A percentile compares a stretch with the other conserved stretches of the same genome.
These are phyloP conservation scores for Pythium scleroteichum DNA, from an alignment of 352 stramenopile genomes.

Conservation along the genomic window DNA sequence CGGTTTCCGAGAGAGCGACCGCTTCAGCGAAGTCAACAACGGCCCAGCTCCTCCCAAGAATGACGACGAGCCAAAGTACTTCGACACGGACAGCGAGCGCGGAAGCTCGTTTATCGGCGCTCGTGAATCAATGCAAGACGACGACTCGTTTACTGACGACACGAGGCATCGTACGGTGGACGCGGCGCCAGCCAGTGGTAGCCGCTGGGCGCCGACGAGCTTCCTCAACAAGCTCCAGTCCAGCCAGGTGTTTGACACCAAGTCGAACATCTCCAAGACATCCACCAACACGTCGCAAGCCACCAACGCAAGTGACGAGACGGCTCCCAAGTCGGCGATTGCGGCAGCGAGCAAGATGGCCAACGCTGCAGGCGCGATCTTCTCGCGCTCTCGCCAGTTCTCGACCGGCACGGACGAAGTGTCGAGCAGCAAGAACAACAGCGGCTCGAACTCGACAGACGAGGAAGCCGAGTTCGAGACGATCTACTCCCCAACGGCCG, in stretches of 20 bases:
- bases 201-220: conserved; percentile 43
- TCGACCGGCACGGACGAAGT: conserved; percentile 20
- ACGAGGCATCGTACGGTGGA: conserved; percentile 3
- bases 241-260: conserved; percentile 26
- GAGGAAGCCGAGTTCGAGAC: conserved; percentile 22
- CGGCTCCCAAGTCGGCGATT: conserved; percentile 20
- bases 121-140: conserved; percentile 27
- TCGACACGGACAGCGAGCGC: conserved; percentile 52
- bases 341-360: conserved; percentile 24
- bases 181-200: conserved; percentile 1
- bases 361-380: conserved; percentile 19
- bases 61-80: conserved; percentile 38
- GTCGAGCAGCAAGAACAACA: conserved; percentile 18
- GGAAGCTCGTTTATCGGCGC: conserved; percentile 40
- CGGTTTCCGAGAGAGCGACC: conserved; percentile 25
- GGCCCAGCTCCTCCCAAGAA: conserved; percentile 27
- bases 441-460: conserved; percentile 19
- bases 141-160: conserved; percentile 22
- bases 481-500: conserved; percentile 26
- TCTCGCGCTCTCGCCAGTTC: conserved; percentile 22
- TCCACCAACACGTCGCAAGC: conserved; percentile 27
- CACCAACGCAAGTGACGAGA: conserved; percentile 12
- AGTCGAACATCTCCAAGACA: conserved; percentile 38
- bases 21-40: conserved; percentile 34
- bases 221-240: conserved; percentile 40